Conservation (phyloP, 306 rosid species). For the Quercus robur region DNA sequence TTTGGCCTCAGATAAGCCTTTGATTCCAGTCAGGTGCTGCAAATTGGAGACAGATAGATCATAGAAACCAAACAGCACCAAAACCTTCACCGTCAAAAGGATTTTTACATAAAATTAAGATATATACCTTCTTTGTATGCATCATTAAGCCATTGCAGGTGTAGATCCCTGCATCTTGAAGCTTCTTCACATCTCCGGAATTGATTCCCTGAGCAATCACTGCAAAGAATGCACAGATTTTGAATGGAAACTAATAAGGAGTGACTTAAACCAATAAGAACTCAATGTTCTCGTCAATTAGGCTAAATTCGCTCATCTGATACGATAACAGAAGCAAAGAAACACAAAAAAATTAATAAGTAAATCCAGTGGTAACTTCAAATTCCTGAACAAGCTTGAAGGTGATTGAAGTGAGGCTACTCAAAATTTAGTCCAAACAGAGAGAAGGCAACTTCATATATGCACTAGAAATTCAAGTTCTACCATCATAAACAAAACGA, state of each 20-base stretch:
- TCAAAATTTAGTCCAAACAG: not conserved
- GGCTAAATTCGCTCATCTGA: too few relatives aligned
- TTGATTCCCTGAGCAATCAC: constrained; percentile 95
- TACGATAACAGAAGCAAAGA: too few relatives aligned
- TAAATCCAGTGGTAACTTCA: not conserved
- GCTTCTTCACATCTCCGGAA: constrained; percentile 98
- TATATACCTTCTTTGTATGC: constrained; percentile 90
- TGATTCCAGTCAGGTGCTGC: constrained; percentile 87
- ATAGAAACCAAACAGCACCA: not conserved
- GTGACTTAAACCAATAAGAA: not conserved
- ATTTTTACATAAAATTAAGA: constrained; percentile 1
- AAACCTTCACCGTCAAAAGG: not conserved
- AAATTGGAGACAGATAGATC: constrained; percentile 3
- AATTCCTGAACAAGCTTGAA: not conserved
- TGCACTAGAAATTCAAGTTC: not conserved
- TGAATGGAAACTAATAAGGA: not conserved
- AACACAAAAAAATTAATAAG: not conserved
- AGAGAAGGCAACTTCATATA: not conserved
- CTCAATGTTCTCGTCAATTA: not conserved
- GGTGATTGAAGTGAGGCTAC: not conserved
- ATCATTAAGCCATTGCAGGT: constrained; percentile 98
- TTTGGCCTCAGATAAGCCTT: constrained; percentile 95
- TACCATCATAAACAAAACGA: not conserved
- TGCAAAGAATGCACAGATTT: constrained; percentile 29
- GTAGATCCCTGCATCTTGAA: constrained; percentile 95